These are phyloP conservation scores for Tilletia indica DNA, from an alignment of 1,284 basidiomycete genomes.

Conservation along the genomic window DNA sequence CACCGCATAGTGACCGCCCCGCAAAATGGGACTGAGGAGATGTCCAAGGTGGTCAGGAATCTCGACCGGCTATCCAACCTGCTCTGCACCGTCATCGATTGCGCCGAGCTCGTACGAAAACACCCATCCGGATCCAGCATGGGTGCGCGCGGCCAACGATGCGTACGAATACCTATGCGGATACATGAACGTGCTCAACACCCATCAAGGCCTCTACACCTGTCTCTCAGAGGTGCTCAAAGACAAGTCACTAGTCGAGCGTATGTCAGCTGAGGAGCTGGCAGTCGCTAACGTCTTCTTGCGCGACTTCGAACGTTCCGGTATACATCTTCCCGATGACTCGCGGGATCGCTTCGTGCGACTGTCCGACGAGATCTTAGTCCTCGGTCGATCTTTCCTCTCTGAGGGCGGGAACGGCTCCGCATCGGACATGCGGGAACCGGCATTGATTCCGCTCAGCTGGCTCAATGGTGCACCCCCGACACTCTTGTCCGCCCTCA, in stretches of 20 bases:
- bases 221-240: conserved; percentile 61
- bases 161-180: conserved; percentile 90
- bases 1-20: conserved; percentile 44
- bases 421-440: background rate
- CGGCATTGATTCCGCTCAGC: conserved; percentile 4
- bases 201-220: conserved; percentile 80
- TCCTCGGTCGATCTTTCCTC: conserved; percentile 84
- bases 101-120: conserved; percentile 92
- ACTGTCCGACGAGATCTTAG: conserved; percentile 86
- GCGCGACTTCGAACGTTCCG: conserved; percentile 95
- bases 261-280: conserved; percentile 53
- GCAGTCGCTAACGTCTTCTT: conserved; percentile 86
- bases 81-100: conserved; percentile 91
- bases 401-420: conserved; percentile 12
- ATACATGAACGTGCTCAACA: conserved; percentile 97
- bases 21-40: conserved; percentile 30
- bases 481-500: conserved; percentile 1
- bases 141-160: conserved; percentile 79
- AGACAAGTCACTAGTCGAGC: conserved; percentile 40
- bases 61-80: conserved; percentile 91
- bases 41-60: conserved; percentile 43
- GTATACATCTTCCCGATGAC: conserved; percentile 79
- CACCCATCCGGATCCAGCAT: conserved; percentile 79
- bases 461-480: conserved; percentile 6
- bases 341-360: conserved; percentile 80